Base-by-base conservation (phyloP, 1,284 basidiomycete species). In the Malassezia globosa region DNA sequence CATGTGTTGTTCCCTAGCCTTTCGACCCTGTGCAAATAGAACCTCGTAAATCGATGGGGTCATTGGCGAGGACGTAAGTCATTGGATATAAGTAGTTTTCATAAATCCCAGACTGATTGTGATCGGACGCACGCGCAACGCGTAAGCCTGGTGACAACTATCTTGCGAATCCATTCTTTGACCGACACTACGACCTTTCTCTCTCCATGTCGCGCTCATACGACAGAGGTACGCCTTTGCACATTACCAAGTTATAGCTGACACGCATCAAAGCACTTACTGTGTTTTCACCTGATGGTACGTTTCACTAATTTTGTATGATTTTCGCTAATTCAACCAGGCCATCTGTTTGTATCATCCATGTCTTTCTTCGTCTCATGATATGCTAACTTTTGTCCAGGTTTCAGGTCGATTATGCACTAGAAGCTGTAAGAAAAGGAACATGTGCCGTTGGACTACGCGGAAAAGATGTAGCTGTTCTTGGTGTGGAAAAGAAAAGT, bases 401-500 rank as follows among this genome's bases (percentile, higher is more conserved):
- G 50, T 59, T 64, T 47, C 73, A 94, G 85, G 94, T 99, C 61
- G 94, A 99, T 76, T 99, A 99, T 74, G 94, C 94, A 5, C 77
- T 85, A 19, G 94, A 99, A 74, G 94, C 94, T 42, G 94, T 97
- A 40, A 78, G 87, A 63, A 89, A 92, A 73, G 94, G 94, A 42
- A 97, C 94, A 13, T 96, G 92, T 73, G 92, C 92, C 45, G 92
- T 97, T 54, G 94, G 94, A 43, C 87, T 97, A 25, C 82, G 88
- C 55, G 94, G 94, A 57, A 84, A 86, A 71, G 83, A 90, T 64
- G 85, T 90, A 27, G 94, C 95, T 4, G 88, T 97, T 4, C 79
- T 99, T 22, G 94, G 92, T 46, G 94, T 97, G 18, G 94, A 99
- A 78, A 97, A 97, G 82, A 97, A 96, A 75, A 89, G 87, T 0